Evolutionary conservation across 2,329 filamentous ascomycete species (phyloP), one percentile per base, ranked within the genome.

Genomic region (Paraconiothyrium sp.): DNA sequence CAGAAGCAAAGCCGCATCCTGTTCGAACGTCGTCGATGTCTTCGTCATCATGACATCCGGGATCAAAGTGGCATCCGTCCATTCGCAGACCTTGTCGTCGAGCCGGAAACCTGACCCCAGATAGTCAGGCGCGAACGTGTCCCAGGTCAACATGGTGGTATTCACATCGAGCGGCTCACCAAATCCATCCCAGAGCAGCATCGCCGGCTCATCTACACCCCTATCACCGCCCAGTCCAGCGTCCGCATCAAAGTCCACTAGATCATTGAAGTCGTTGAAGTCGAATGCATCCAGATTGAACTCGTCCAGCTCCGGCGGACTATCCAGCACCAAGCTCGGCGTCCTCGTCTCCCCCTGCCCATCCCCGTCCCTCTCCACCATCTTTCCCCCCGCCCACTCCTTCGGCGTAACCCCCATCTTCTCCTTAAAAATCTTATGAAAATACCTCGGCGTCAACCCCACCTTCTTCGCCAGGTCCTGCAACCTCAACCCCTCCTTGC

Each of bases 381-480:
- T 63, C 37, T 66, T 66, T 35, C 58, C 57, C 41, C 72, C 71
- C 27, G 72, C 72, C 66, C 80, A 82, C 61, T 80, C 79, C 30
- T 81, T 83, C 2, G 84, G 85, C 51, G 86, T 88, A 46, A 83
- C 60, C 8, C 86, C 85, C 16, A 81, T 82, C 47, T 81, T 82
- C 68, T 82, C 83, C 73, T 86, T 88, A 69, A 89, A 89, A 4
- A 86, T 81, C 27, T 86, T 82, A 67, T 87, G 85, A 54, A 89
- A 86, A 69, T 89, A 86, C 74, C 86, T 84, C 56, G 85, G 84
- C 10, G 85, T 86, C 41, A 88, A 72, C 0, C 84, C 83, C 5
- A 83, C 84, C 68, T 80, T 79, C 47, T 72, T 78, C 8, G 86
- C 86, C 70, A 89, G 76, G 24, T 81, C 77, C 35, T 82, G 79